These are phyloP conservation scores for Coemansia sp. DNA, from an alignment of 192 early-diverging fungal species.

Conservation along the genomic window DNA sequence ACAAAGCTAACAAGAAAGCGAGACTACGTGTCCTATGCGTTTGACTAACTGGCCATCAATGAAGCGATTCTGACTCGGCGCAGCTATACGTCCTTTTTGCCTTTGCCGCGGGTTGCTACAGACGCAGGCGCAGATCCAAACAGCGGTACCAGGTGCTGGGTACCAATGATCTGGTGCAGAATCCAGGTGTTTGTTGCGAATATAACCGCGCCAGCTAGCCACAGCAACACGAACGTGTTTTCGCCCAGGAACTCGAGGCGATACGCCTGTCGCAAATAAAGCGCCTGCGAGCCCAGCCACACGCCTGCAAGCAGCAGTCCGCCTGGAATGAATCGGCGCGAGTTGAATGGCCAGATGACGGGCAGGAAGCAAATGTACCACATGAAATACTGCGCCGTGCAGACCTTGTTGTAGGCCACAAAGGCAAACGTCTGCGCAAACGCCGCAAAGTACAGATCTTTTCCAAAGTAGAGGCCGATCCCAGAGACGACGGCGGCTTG, in stretches of 20 bases:
- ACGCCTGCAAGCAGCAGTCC: slow-evolving; percentile 53
- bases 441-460: slow-evolving; percentile 80
- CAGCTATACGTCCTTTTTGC: no score
- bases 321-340: slow-evolving; percentile 40
- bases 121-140: slow-evolving; percentile 6
- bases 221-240: slow-evolving; percentile 73
- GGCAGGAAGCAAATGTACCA: slow-evolving; percentile 96
- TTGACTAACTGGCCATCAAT: slow-evolving; percentile 45
- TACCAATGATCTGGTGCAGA: slow-evolving; percentile 44
- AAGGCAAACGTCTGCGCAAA: slow-evolving; percentile 96
- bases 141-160: slow-evolving; percentile 26
- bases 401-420: slow-evolving; percentile 95
- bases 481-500: slow-evolving; percentile 64
- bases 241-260: slow-evolving; percentile 80
- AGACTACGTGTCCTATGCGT: slow-evolving; percentile 48
- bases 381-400: slow-evolving; percentile 98
- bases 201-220: slow-evolving; percentile 67
- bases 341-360: slow-evolving; percentile 66
- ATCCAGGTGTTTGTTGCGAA: slow-evolving; percentile 70
- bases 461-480: slow-evolving; percentile 65
- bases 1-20: slow-evolving; percentile 49
- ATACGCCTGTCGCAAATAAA: slow-evolving; percentile 85
- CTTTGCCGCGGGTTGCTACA: no score
- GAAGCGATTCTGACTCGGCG: no score
- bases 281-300: slow-evolving; percentile 74